Base-by-base conservation (phyloP, 345 rosid species). In the Stellera chamaejasme region DNA sequence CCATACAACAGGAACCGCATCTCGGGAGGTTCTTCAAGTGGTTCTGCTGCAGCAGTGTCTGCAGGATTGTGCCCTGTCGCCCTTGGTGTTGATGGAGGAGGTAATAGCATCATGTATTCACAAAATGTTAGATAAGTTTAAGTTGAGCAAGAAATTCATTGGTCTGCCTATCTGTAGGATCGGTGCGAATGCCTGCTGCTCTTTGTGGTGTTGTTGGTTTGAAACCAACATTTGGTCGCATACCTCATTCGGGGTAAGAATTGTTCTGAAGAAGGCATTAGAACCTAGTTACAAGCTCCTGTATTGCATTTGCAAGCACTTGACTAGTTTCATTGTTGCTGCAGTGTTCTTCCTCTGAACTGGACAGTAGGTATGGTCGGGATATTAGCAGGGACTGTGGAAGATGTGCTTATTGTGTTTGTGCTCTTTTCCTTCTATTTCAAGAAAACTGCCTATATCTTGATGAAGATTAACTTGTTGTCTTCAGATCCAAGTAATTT, bases 291-390 rank as follows among this genome's bases (percentile, higher is more conserved):
- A 46, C 27, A 55, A 16, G n/a, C 14, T 27, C 1, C 11, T 62
- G 11, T 27, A 26, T 46, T 47, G 19, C 48, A 42, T 39, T 54
- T 55, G 10, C 27, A 16, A 11, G 19, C 0, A 46, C 8, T 48
- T 49, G 11, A 49, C 2, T 58, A 56, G 70, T 45, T 32, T 19
- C 3, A 5, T 32, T 32, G 39, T 3, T 32, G 39, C 39, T 32
- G 10, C 79, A 85, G 94, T 32, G 89, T 85, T 71, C 75, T 85
- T 73, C 94, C 94, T 16, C 70, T 85, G 23, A 82, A 79, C 60
- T 85, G 89, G 89, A 85, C 94, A 0, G 85, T 85, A 10, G 94
- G 94, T 45, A 82, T 77, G 89, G 83, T 82, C 28, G 94, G 94
- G 39, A 69, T 85, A 28, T 68, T 85, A 6, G 82, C 94, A 6